Evolutionary conservation across 2,329 filamentous ascomycete species (phyloP).

Genomic region (Epichloe scottii): DNA sequence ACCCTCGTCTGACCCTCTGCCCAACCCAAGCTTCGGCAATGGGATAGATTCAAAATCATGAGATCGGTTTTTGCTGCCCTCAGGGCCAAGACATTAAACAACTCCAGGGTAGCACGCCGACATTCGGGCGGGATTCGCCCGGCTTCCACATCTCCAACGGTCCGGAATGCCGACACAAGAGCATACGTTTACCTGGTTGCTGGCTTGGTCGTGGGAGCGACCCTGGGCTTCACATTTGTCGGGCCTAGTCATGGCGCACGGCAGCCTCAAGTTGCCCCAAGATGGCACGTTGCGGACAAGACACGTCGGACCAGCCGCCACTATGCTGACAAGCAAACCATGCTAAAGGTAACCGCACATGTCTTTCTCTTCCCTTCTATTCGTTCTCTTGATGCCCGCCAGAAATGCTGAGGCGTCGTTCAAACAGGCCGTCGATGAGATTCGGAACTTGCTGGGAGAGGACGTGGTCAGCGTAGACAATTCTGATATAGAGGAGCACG

Average conservation of each 20-base stretch:
- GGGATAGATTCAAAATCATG: neutral
- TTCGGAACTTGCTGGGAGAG: slow-evolving; percentile 27
- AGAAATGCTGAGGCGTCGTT: neutral
- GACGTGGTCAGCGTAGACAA: slow-evolving; percentile 51
- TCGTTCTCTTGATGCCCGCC: neutral
- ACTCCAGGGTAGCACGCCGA: neutral
- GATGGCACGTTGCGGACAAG: slow-evolving; percentile 6
- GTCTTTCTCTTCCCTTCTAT: neutral
- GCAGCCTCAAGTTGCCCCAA: neutral
- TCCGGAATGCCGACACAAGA: neutral
- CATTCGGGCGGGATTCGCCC: neutral
- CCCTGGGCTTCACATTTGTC: neutral
- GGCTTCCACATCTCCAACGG: neutral
- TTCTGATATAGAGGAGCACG: slow-evolving; percentile 50
- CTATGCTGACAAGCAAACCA: slow-evolving; percentile 14
- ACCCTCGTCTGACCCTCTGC: neutral
- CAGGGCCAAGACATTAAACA: neutral
- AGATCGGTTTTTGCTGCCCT: neutral
- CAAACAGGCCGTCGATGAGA: slow-evolving; percentile 10
- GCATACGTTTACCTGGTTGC: neutral
- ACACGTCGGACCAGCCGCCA: neutral
- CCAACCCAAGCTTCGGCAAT: neutral
- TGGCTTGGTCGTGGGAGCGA: neutral
- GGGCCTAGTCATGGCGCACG: neutral
- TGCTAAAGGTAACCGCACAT: slow-evolving; percentile 9